These are phyloP conservation scores for Hibiscus trionum DNA, from an alignment of 345 rosid genomes.

Conservation along the genomic window DNA sequence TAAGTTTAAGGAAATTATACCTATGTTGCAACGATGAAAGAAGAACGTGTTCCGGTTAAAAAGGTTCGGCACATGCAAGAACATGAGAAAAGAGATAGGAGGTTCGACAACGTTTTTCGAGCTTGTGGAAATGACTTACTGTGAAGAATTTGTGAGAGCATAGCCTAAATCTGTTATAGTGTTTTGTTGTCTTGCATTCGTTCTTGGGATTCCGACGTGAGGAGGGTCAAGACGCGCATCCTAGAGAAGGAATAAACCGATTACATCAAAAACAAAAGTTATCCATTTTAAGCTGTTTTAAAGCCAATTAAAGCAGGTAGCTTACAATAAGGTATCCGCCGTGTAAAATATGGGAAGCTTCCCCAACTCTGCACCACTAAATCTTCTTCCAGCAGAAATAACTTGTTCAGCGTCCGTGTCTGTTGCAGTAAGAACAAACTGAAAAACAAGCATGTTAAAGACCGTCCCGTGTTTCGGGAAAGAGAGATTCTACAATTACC, in stretches of 20 bases:
- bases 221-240: constrained; percentile 56
- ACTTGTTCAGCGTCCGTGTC: constrained; percentile 55
- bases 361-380: constrained; percentile 51
- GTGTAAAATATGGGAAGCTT: constrained; percentile 76
- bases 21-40: no score
- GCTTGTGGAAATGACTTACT: constrained; percentile 10
- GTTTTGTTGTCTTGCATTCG: constrained; percentile 33
- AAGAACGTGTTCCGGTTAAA: no score
- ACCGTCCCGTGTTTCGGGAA: background rate
- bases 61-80: no score
- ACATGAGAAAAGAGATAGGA: no score
- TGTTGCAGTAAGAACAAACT: constrained; percentile 93
- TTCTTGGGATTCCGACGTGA: constrained; percentile 34
- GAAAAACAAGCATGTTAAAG: constrained; percentile 22
- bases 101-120: no score
- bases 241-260: constrained; percentile 23
- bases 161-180: constrained; percentile 17
- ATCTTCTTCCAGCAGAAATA: constrained; percentile 35
- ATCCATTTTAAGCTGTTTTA: no score
- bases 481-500: background rate
- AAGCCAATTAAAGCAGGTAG: background rate
- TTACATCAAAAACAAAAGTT: no score
- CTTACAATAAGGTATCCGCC: constrained; percentile 71
- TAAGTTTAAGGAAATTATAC: no score
- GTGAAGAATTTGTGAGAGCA: background rate